phyloP scores from a whole-genome alignment of 352 stramenopile genomes.

The Globisporangium recalcitrans region DNA sequence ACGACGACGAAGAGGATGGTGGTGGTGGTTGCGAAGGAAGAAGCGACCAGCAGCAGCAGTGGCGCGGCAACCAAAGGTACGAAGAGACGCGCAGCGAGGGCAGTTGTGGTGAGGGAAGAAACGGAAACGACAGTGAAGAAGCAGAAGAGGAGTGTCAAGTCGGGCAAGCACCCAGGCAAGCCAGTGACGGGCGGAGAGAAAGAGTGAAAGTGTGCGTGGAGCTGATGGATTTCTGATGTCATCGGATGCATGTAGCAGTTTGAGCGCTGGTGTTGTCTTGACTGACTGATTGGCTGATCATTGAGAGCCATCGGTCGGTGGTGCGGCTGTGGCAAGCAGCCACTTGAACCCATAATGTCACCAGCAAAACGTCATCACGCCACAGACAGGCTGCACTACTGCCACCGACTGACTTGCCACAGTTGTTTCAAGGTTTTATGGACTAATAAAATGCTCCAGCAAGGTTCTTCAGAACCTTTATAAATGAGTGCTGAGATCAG shows the following conservation, averaged over 20 bases:
- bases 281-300: not conserved
- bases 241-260: not conserved
- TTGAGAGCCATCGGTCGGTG: not conserved
- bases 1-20: constrained; percentile 1
- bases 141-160: not conserved
- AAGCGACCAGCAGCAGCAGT: not conserved
- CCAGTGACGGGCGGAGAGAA: not conserved
- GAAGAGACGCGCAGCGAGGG: not conserved
- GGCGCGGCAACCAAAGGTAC: not conserved
- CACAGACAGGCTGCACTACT: not conserved
- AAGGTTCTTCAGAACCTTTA: not conserved
- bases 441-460: too few species aligned
- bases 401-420: not conserved
- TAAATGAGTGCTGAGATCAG: not conserved
- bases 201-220: not conserved
- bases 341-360: not conserved
- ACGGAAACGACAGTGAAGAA: not conserved
- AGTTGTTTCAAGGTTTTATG: not conserved
- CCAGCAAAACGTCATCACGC: not conserved
- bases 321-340: not conserved
- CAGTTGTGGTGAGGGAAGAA: not conserved
- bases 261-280: not conserved
- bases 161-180: not conserved
- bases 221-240: not conserved
- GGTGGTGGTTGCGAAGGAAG: not conserved